These are phyloP conservation scores for Mariannaea sp. DNA, from an alignment of 2,329 filamentous ascomycete genomes.

Conservation along the genomic window DNA sequence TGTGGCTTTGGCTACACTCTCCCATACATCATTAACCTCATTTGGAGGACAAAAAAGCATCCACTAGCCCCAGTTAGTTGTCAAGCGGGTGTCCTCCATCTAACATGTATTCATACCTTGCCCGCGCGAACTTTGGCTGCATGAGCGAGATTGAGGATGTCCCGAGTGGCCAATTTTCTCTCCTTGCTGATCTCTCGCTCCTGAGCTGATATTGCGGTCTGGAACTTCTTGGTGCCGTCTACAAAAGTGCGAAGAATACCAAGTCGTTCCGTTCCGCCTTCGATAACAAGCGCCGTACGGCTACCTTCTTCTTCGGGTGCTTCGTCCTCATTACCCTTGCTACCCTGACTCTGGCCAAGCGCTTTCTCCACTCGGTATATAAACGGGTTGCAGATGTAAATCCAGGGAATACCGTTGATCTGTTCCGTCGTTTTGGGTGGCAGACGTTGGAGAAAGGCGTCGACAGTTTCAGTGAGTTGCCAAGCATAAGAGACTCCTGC, in stretches of 20 bases:
- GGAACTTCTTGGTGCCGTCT: constrained; percentile 48
- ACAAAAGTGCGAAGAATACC: constrained; percentile 54
- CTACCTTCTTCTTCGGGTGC: constrained; percentile 52
- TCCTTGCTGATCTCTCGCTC: constrained; percentile 56
- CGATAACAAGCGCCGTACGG: constrained; percentile 54
- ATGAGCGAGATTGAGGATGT: constrained; percentile 66
- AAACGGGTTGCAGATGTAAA: constrained; percentile 72
- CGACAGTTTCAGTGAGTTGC: constrained; percentile 66
- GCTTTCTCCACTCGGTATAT: constrained; percentile 44
- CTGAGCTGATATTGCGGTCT: constrained; percentile 43
- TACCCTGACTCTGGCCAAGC: constrained; percentile 42
- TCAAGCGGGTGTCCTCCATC: background rate
- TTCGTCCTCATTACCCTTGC: constrained; percentile 55
- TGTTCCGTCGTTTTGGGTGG: constrained; percentile 66
- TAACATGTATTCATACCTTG: constrained; percentile 57
- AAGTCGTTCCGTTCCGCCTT: constrained; percentile 58
- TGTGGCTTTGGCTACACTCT: constrained; percentile 67
- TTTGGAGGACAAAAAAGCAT: constrained; percentile 67
- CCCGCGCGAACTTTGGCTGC: constrained; percentile 63
- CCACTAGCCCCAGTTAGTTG: constrained; percentile 61
- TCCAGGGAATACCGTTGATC: constrained; percentile 62
- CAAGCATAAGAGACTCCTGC: constrained; percentile 60
- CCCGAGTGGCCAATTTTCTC: constrained; percentile 53
- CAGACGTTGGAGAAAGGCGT: constrained; percentile 69
- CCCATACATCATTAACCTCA: constrained; percentile 69